These are phyloP conservation scores for Lachnellula suecica DNA, from an alignment of 2,329 filamentous ascomycete species.

Conservation along the genomic window DNA sequence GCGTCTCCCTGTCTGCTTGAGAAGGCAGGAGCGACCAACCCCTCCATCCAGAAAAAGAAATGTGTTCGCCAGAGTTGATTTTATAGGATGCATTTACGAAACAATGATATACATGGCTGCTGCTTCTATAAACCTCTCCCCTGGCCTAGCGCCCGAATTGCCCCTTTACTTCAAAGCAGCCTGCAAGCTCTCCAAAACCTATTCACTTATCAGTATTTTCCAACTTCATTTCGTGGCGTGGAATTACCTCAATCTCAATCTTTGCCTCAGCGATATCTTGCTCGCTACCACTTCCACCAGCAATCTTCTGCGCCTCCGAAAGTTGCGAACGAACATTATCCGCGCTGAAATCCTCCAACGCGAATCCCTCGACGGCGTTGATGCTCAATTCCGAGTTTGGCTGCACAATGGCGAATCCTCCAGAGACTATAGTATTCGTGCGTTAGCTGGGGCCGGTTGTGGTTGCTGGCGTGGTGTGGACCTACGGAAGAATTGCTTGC, in stretches of 20 bases:
- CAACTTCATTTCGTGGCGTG: not conserved
- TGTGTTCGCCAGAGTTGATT: slow-evolving; percentile 1
- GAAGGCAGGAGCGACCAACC: slow-evolving; percentile 12
- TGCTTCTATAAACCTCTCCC: slow-evolving; percentile 27
- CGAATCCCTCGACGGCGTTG: slow-evolving; percentile 94
- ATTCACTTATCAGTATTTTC: slow-evolving; percentile 37
- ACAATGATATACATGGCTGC: slow-evolving; percentile 34
- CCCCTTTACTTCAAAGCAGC: slow-evolving; percentile 70
- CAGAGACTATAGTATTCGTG: slow-evolving; percentile 68
- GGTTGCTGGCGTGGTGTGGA: slow-evolving; percentile 32
- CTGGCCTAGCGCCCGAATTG: slow-evolving; percentile 7
- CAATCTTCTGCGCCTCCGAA: slow-evolving; percentile 93
- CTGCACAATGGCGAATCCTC: slow-evolving; percentile 95
- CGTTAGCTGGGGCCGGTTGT: slow-evolving; percentile 10
- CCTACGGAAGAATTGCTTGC: slow-evolving; percentile 99
- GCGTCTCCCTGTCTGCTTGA: not conserved
- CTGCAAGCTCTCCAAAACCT: slow-evolving; percentile 84
- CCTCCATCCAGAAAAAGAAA: not conserved
- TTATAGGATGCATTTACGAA: slow-evolving; percentile 27
- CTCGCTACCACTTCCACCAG: slow-evolving; percentile 86
- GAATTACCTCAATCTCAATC: slow-evolving; percentile 91
- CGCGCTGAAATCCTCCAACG: slow-evolving; percentile 92
- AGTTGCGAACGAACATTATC: slow-evolving; percentile 90
- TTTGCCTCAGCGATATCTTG: slow-evolving; percentile 98
- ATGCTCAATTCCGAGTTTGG: slow-evolving; percentile 94